phyloP scores from a whole-genome alignment of 208 protist genomes.

The Trypanosoma rangeli region DNA sequence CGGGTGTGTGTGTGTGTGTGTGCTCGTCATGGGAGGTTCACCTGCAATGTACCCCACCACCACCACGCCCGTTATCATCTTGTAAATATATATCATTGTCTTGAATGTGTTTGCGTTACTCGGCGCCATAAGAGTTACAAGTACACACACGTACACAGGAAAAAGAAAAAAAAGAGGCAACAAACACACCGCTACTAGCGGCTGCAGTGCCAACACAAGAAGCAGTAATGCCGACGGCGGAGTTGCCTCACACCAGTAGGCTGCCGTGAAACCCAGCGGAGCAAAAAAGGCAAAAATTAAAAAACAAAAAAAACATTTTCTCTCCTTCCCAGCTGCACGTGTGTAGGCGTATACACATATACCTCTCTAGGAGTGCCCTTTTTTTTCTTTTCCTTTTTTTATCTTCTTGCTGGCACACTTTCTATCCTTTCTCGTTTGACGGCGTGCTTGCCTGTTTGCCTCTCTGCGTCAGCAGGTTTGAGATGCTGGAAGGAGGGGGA shows the following conservation, averaged over 20 bases:
- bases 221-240: neutral
- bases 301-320: too few species aligned
- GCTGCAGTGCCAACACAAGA: neutral
- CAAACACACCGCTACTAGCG: constrained; percentile 1
- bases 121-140: neutral
- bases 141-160: neutral
- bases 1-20: neutral
- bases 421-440: constrained; percentile 9
- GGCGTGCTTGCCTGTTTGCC: constrained; percentile 16
- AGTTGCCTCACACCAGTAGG: too few species aligned
- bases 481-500: too few species aligned
- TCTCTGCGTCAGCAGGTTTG: constrained; percentile 14
- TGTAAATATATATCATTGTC: too few species aligned
- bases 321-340: too few species aligned
- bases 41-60: neutral
- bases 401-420: too few species aligned
- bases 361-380: too few species aligned
- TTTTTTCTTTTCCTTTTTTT: too few species aligned
- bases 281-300: too few species aligned
- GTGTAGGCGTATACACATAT: too few species aligned
- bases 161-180: constrained; percentile 16
- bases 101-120: neutral
- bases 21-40: neutral
- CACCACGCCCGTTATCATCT: neutral
- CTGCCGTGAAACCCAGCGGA: too few species aligned